phyloP scores from a whole-genome alignment of 768 basidiomycete genomes.

The Lentinula lateritia region DNA sequence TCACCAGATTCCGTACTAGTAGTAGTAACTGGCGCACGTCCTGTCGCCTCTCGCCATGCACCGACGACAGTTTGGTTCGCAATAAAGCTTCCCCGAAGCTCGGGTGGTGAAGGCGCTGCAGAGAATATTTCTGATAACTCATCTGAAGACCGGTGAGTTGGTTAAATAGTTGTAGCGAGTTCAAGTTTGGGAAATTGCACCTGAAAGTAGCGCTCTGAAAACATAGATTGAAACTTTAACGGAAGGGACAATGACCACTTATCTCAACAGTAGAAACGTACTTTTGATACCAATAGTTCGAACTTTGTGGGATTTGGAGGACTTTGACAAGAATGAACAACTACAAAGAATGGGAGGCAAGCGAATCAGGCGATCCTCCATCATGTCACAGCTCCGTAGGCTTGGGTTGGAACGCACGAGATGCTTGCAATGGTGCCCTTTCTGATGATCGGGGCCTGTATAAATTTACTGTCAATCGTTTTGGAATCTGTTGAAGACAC shows the following conservation, averaged over 20 bases:
- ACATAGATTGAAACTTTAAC: neutral
- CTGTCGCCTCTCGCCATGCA: slow-evolving; percentile 5
- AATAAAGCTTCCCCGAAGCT: neutral
- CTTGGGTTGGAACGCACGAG: neutral
- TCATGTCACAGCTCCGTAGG: neutral
- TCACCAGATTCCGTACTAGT: neutral
- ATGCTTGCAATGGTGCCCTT: slow-evolving; percentile 6
- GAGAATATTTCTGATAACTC: slow-evolving; percentile 3
- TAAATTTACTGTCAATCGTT: neutral
- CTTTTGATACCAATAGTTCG: slow-evolving; percentile 5
- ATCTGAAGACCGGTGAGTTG: neutral
- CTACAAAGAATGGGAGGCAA: neutral
- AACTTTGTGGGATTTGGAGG: slow-evolving; percentile 3
- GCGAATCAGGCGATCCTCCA: neutral
- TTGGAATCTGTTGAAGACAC: neutral
- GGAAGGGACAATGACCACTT: neutral
- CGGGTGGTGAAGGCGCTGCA: neutral
- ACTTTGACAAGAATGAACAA: slow-evolving; percentile 5
- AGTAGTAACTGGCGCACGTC: neutral
- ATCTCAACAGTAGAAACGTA: neutral
- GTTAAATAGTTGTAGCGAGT: neutral
- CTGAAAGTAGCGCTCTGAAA: neutral
- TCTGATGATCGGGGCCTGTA: neutral
- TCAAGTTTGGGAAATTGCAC: neutral
- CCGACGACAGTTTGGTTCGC: slow-evolving; percentile 2